Evolutionary conservation across 495 filamentous ascomycete genomes (phyloP).

Genomic region (Hypomontagnella submonticulosa): DNA sequence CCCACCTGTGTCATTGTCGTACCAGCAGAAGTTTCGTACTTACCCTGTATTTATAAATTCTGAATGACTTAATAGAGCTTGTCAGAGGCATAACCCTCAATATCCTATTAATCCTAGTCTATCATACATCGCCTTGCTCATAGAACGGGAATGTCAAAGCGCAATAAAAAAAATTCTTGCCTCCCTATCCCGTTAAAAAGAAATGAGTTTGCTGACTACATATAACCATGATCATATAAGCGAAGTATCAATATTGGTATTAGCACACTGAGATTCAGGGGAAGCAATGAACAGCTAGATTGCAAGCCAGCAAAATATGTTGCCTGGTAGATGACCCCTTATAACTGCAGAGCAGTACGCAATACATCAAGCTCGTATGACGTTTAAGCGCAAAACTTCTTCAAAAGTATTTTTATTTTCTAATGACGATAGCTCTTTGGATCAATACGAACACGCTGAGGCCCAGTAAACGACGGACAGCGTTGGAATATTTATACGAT

Average conservation of each 20-base stretch:
- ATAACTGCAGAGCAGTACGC: no score
- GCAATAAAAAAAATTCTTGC: slow-evolving; percentile 80
- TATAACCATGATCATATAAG: slow-evolving; percentile 72
- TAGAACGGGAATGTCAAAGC: slow-evolving; percentile 93
- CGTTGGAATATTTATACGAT: no score
- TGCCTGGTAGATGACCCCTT: no score
- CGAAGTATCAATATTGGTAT: neutral
- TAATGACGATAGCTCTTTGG: no score
- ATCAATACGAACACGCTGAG: no score
- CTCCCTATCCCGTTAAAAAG: slow-evolving; percentile 87
- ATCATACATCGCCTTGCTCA: slow-evolving; percentile 89
- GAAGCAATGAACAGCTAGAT: neutral
- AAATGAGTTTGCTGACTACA: slow-evolving; percentile 91
- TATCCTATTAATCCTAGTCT: slow-evolving; percentile 76
- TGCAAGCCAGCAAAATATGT: slow-evolving; percentile 5
- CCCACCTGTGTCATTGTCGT: no score
- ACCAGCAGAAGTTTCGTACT: slow-evolving; percentile 89
- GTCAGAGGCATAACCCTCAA: slow-evolving; percentile 90
- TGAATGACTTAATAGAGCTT: slow-evolving; percentile 76
- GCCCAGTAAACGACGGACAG: no score
- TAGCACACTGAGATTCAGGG: slow-evolving; percentile 47
- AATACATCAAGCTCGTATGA: no score
- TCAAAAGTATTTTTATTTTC: no score
- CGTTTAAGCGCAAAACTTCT: no score
- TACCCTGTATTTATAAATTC: slow-evolving; percentile 85